Evolutionary conservation across 495 filamentous ascomycete species (phyloP), one percentile per base, ranked within the genome.

Genomic region (Penicillium psychrofluorescens): DNA sequence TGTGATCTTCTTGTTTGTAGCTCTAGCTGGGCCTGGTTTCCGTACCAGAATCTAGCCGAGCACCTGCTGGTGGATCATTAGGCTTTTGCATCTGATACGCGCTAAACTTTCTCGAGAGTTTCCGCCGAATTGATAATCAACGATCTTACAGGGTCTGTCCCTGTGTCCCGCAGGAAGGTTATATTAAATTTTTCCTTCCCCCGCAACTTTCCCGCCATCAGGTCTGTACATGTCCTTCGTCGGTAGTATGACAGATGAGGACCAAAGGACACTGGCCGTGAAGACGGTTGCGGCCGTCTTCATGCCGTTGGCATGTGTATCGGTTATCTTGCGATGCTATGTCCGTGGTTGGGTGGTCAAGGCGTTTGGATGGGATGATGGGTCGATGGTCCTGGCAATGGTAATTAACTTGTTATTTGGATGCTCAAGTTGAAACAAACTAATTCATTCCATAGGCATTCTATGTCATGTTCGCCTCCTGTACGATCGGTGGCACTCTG

Each of bases 291-390:
- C 68, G 35, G 67, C 67, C 40, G 56, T 53, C 39, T 66, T 72
- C 39, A 46, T 68, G 54, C 39, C 60, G 0, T 51, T 74, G 7
- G 70, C 68, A 8, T 32, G 29, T 9, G 40, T 67, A 6, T 42
- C 66, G n/a, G 64, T 72, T 7, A 38, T 63, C 14, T 40, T 71
- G 38, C 64, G 70, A 15, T 64, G 66, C 39, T 74, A 72, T 54
- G 67, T 72, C 29, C 66, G 70, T 10, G 50, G 48, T 22, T 52
- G 45, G 30, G 29, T 74, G 2, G 62, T 72, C n/a, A 67, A 64
- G 38, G 63, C 48, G 3, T 64, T 72, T 50, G 70, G 70, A 33
- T 59, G 59, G 55, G 70, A 74, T 61, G 70, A 74, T 44, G 51
- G 50, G 0, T 40, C 59, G 3, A 72, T 74, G 61, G 56, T 70